Conservation (phyloP, 2,329 filamentous ascomycete genomes). For the Colletotrichum sp. region DNA sequence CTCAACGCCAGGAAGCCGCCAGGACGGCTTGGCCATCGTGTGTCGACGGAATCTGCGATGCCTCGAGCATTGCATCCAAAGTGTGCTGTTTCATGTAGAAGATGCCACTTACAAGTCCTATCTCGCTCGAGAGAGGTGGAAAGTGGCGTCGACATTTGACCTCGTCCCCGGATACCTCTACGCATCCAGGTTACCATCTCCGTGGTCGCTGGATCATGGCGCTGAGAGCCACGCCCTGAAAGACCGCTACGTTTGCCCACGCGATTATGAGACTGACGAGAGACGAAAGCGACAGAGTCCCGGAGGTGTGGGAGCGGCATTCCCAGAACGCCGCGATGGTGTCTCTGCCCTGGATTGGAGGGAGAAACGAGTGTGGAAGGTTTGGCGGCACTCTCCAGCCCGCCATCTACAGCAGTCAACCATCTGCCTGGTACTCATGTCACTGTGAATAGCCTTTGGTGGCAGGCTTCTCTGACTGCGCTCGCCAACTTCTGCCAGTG, state of each 20-base stretch:
- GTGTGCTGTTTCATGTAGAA: slow-evolving; percentile 19
- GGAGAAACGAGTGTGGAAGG: slow-evolving; percentile 13
- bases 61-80: neutral
- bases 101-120: neutral
- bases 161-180: neutral
- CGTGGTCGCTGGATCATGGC: neutral
- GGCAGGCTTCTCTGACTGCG: neutral
- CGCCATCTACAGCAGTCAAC: neutral
- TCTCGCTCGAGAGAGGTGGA: neutral
- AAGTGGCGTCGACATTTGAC: neutral
- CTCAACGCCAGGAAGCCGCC: slow-evolving; percentile 5
- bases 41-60: neutral
- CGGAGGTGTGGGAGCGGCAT: neutral
- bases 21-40: slow-evolving; percentile 7
- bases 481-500: neutral
- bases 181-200: neutral
- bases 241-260: neutral
- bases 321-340: neutral
- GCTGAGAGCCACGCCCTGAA: neutral
- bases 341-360: slow-evolving; percentile 12
- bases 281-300: slow-evolving; percentile 4
- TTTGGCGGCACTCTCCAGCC: slow-evolving; percentile 4
- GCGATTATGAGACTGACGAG: neutral
- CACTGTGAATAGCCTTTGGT: neutral
- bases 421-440: neutral